Percentiles rank a stretch among this genome's conserved stretches.
Conservation (phyloP, 1,284 basidiomycete genomes). For the Kwoniella shivajii region DNA sequence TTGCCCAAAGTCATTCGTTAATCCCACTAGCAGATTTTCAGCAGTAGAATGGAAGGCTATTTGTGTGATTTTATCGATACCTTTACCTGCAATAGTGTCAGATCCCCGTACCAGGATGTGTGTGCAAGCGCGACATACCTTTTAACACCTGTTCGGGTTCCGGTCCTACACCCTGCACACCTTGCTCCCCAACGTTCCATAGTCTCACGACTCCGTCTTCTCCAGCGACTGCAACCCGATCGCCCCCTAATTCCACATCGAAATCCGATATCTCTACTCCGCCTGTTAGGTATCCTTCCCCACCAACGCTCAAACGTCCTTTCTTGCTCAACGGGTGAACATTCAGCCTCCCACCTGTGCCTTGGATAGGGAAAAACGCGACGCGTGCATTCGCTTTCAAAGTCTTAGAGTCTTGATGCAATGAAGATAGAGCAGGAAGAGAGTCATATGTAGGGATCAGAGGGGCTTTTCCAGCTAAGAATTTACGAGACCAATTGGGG, state of each 20-base stretch:
- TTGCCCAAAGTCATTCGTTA: slow-evolving; percentile 52
- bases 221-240: slow-evolving; percentile 51
- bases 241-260: slow-evolving; percentile 41
- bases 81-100: slow-evolving; percentile 28
- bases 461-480: slow-evolving; percentile 54
- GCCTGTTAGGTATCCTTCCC: slow-evolving; percentile 45
- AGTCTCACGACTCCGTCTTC: slow-evolving; percentile 54
- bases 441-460: slow-evolving; percentile 56
- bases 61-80: slow-evolving; percentile 52
- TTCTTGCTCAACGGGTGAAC: slow-evolving; percentile 51
- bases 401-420: slow-evolving; percentile 52
- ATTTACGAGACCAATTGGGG: slow-evolving; percentile 55
- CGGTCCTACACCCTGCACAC: slow-evolving; percentile 40
- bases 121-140: slow-evolving; percentile 20
- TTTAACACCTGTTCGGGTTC: slow-evolving; percentile 37
- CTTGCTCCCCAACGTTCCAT: slow-evolving; percentile 44
- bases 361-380: slow-evolving; percentile 55
- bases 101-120: not conserved
- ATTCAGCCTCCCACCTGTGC: slow-evolving; percentile 55
- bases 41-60: slow-evolving; percentile 54
- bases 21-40: slow-evolving; percentile 47
- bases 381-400: slow-evolving; percentile 42
- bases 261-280: slow-evolving; percentile 54
- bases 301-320: slow-evolving; percentile 51
- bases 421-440: slow-evolving; percentile 50